Base-by-base conservation (phyloP, 352 stramenopile species). In the Phytophthora chlamydospora region DNA sequence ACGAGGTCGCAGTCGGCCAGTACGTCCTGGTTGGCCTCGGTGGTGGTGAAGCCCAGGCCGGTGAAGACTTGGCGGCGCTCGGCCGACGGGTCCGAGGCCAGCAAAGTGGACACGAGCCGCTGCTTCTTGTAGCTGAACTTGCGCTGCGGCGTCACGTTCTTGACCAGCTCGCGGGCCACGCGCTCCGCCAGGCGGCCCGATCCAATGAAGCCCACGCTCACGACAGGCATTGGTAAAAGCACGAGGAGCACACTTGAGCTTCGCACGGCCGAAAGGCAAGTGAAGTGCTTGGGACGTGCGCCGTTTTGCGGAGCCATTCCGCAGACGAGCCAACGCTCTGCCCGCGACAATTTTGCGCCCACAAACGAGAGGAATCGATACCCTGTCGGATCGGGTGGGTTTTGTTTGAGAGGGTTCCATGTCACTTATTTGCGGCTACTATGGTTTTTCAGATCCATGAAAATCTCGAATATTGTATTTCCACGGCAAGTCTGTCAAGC, bases 61-160 rank as follows among this genome's bases (percentile, higher is more conserved):
- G 75, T 57, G 53, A 89, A 91, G 14, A 91, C 75, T 36, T 76
- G 68, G 21, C 82, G 82, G 8, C 78, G 75, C 49, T 84, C 82
- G 27, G 66, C 61, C 31, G 66, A 85, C 34, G 82, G 79, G 58
- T 91, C 82, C 4, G 82, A 79, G 8, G 82, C 82, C 67, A 88
- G 61, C 51, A 91, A 57, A 31, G 79, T 89, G 17, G 77, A 80
- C 68, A 91, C 82, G 36, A 91, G 79, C 0, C 79, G 75, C 66
- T 91, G 82, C 52, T 88, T 88, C 61, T 82, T 76, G 70, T 91
- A 91, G 63, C 75, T 80, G 66, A 91, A 91, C 42, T 78, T 79
- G 48, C 76, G 75, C 57, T 78, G 71, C 48, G 82, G 79, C 44
- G 73, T 8, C 32, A 91, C 78, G 53, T 85, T 80, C 64, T 83